phyloP scores from a whole-genome alignment of 805 yeast genomes.

The Millerozyma miso region DNA sequence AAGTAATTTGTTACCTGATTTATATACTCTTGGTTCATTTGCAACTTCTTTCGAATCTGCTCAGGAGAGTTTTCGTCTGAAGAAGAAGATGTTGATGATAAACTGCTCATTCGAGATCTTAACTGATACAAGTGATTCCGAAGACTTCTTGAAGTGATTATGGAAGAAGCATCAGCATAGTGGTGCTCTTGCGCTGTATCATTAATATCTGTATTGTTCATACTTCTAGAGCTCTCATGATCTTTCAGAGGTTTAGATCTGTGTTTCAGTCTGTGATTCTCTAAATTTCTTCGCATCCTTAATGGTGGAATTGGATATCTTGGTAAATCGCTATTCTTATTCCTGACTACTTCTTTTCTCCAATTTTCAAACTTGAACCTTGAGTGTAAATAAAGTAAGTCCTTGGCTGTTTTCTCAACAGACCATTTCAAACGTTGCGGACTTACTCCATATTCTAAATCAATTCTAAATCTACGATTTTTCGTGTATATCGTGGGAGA shows the following conservation, averaged over 20 bases:
- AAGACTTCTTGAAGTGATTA: constrained; percentile 15
- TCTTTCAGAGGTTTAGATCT: neutral
- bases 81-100: constrained; percentile 15
- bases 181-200: neutral
- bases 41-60: constrained; percentile 17
- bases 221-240: neutral
- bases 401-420: constrained; percentile 66
- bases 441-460: constrained; percentile 88
- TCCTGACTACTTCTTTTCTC: constrained; percentile 28
- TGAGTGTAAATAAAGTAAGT: constrained; percentile 67
- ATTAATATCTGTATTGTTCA: neutral
- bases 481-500: constrained; percentile 37
- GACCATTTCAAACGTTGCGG: constrained; percentile 76
- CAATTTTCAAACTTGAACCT: constrained; percentile 51
- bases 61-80: constrained; percentile 28
- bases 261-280: neutral
- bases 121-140: constrained; percentile 24
- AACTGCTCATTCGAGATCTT: constrained; percentile 26
- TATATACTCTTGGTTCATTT: constrained; percentile 36
- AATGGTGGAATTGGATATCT: constrained; percentile 41
- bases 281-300: constrained; percentile 7
- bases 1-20: constrained; percentile 63
- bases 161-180: constrained; percentile 1
- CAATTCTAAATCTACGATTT: constrained; percentile 54
- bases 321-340: constrained; percentile 40